Base-by-base conservation (phyloP, 768 basidiomycete species). In the Galerina sulciceps region DNA sequence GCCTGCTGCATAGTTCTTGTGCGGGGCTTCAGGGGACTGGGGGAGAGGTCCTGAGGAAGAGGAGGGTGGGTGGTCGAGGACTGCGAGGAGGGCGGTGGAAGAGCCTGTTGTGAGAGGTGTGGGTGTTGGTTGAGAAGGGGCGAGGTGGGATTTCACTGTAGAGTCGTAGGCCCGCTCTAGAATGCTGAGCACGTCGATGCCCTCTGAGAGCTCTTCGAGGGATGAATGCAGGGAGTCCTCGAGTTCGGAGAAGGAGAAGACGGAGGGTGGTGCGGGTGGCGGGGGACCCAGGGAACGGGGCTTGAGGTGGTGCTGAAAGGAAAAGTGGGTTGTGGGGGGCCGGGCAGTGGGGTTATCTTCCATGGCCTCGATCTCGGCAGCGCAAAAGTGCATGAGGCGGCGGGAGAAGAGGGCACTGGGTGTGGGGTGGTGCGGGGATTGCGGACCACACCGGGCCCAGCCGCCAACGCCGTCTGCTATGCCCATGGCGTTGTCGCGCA, bases 401-500 rank as follows among this genome's bases (percentile, higher is more conserved):
- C 87, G 79, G 1, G 91, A 91, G 60, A 90, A 90, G 5, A 90
- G 77, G 0, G 89, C 83, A 57, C 68, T 79, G 4, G 75, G 76
- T 50, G 69, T 73, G 15, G 74, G 68, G 0, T 64, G 58, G 6
- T 67, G 64, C 31, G 67, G 41, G 49, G 67, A 66, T 4, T 61
- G 58, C 22, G 67, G 45, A 41, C 62, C 41, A 41, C 59, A 50
- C 67, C 57, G 78, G 73, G 88, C 82, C 95, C 94, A 97, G 0
- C 95, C 95, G 0, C 96, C 96, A 0, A 98, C 96, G 31, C 96
- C 96, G 69, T 98, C 96, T 3, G 95, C 93, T 9, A 99, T 89
- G 15, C 96, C 96, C 80, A 99, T 88, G 6, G 93, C 91, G 68
- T 94, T 91, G 57, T 88, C 83, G 5, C 85, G 77, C 6, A 93